Evolutionary conservation across 2,329 filamentous ascomycete species (phyloP), one percentile per base, ranked within the genome.

Genomic region (Capronia americana): DNA sequence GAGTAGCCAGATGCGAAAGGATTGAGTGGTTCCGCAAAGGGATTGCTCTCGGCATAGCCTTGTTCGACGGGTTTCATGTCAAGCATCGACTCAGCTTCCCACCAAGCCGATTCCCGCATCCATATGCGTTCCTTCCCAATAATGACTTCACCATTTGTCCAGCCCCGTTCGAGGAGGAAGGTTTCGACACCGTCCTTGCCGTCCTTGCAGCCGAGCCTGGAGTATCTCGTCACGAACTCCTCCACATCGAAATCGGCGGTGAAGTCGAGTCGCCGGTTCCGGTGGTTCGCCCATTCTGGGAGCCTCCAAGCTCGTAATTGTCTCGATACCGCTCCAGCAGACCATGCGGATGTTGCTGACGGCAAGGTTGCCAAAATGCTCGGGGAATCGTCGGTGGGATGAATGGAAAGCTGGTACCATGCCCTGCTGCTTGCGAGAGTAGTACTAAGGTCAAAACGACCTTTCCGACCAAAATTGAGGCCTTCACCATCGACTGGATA

Each of bases 141-240:
- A 4, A 97, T 88, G 1, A 98, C 93, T 79, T 98, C 95, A 46
- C 95, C 95, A 73, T 99, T 99, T 80, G 92, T 97, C 95, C 95
- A 99, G 1, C 95, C 95, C 65, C 95, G 89, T 79, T 98, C 93
- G 57, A 98, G 85, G 65, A 96, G 85, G 92, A 94, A 99, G 73
- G 87, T 96, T 75, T 98, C 92, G 61, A 97, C 93, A 56, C 94
- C 95, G 69, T 99, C 95, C 69, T 88, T 88, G 64, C 95, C 95
- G 70, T 96, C 92, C 72, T 90, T 87, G 77, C 95, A 99, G 14
- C 95, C 95, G 0, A 99, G 85, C 5, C 87, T 83, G 4, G 88
- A 84, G 76, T 97, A 99, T 53, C 95, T 88, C 72, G 90, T 88
- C 23, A 89, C 86, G 73, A 99, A 98, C 77, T 99, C 95, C 17